Evolutionary conservation across 805 yeast species (phyloP).

Genomic region (Candida andamanensis): DNA sequence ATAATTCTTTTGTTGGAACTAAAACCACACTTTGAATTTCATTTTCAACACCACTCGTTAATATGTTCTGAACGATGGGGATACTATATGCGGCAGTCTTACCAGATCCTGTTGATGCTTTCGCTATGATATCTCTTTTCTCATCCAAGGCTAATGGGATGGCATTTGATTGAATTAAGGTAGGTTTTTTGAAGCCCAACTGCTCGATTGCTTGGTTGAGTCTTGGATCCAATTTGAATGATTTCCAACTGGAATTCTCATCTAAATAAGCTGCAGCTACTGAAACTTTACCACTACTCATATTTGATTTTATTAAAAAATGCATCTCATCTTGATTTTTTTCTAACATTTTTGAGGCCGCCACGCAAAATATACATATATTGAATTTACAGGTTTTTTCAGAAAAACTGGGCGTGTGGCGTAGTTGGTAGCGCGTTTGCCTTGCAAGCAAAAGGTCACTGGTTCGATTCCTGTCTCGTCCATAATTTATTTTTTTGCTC

Average conservation of each 20-base stretch:
- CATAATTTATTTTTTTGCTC: conserved; percentile 28
- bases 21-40: conserved; percentile 58
- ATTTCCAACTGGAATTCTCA: conserved; percentile 64
- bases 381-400: too few species aligned
- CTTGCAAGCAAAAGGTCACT: conserved; percentile 74
- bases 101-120: conserved; percentile 94
- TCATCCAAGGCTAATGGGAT: conserved; percentile 88
- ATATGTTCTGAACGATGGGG: conserved; percentile 77
- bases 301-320: conserved; percentile 4
- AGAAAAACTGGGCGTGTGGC: conserved; percentile 55
- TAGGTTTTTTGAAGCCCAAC: conserved; percentile 79
- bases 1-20: conserved; percentile 91
- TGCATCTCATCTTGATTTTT: conserved; percentile 9
- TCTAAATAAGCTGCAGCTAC: conserved; percentile 70
- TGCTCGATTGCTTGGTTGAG: conserved; percentile 77
- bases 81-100: conserved; percentile 88
- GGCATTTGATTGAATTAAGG: conserved; percentile 86
- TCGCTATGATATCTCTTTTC: conserved; percentile 86
- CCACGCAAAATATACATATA: too few species aligned
- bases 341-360: conserved; percentile 1
- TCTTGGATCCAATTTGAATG: conserved; percentile 77
- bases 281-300: conserved; percentile 21
- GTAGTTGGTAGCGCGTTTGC: conserved; percentile 81
- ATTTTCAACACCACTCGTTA: conserved; percentile 32
- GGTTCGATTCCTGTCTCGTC: conserved; percentile 80